Evolutionary conservation across 257 asterid species (phyloP), one percentile per base, ranked within the genome.

Genomic region (Knoxia roxburghii): DNA sequence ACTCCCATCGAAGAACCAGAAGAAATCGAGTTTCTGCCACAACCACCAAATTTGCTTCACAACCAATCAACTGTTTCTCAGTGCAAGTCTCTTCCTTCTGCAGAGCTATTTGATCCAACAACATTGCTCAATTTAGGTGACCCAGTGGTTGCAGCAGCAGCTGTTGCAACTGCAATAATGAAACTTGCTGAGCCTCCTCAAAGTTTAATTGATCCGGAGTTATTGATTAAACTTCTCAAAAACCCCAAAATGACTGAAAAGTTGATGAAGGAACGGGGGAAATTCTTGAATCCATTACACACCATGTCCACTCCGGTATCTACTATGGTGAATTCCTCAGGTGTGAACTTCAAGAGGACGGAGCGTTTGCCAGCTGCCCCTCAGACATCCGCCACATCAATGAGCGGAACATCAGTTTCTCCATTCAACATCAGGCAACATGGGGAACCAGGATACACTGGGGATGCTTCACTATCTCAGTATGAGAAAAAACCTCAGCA

Each of bases 111-210:
- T 61, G 65, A 60, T 68, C 68, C 32, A 18, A 11, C 46, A 43
- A 24, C 57, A 6, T 43, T 68, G n/a, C 64, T 17, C 55, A 72
- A 58, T 65, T 35, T 70, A 7, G 53, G 63, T 67, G 66, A 75
- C 63, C 41, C 72, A 56, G 70, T 70, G 55, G 73, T 68, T 49
- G 85, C 78, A 54, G 82, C 68, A 13, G 80, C 78, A 35, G 81
- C 79, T n/a, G 85, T 83, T 33, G 83, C 70, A 45, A 76, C 76
- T 65, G 84, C 83, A n/a, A n/a, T n/a, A n/a, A n/a, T n/a, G n/a
- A n/a, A n/a, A n/a, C n/a, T n/a, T n/a, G n/a, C n/a, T n/a, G 51
- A 64, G 73, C 21, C 58, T 73, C 72, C 67, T 20, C 74, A 58
- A 43, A 72, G 74, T 46, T 50, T 54, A 60, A 76, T 83, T 10